Conservation (phyloP, 768 basidiomycete species). For the Dentipellis sp. region DNA sequence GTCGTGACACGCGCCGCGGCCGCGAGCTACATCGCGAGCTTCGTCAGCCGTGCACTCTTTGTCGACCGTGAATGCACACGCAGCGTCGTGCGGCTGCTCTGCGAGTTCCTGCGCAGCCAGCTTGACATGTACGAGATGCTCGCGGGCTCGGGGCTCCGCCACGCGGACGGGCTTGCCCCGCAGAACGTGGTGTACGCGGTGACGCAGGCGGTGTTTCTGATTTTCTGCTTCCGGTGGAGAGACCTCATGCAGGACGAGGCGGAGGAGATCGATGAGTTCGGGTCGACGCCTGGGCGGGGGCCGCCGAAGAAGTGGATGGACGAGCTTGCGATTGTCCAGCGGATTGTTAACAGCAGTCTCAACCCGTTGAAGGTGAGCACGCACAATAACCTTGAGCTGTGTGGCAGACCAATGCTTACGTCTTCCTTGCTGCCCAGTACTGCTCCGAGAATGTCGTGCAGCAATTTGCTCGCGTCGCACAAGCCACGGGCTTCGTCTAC, state of each 20-base stretch:
- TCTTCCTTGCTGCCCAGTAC: constrained; percentile 36
- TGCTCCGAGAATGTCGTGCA: constrained; percentile 86
- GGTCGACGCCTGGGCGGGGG: constrained; percentile 16
- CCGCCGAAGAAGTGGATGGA: constrained; percentile 71
- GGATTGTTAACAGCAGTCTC: constrained; percentile 69
- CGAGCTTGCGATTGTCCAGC: constrained; percentile 68
- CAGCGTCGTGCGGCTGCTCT: constrained; percentile 73
- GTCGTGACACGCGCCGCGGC: constrained; percentile 85
- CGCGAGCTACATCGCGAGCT: constrained; percentile 86
- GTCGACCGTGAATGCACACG: constrained; percentile 69
- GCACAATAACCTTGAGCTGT: background rate
- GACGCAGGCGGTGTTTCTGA: constrained; percentile 84
- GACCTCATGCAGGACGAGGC: constrained; percentile 63
- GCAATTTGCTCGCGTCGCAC: constrained; percentile 92
- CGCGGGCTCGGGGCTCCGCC: constrained; percentile 22
- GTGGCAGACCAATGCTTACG: background rate
- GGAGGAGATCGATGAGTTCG: constrained; percentile 27
- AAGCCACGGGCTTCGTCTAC: constrained; percentile 85
- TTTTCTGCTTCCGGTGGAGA: constrained; percentile 97
- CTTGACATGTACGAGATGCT: constrained; percentile 55
- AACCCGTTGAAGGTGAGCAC: constrained; percentile 79
- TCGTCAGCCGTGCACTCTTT: constrained; percentile 84
- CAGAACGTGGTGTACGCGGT: constrained; percentile 87
- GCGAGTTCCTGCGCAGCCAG: constrained; percentile 72
- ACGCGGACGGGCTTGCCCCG: constrained; percentile 25